Base-by-base conservation (phyloP, 345 rosid genomes). In the Citropsis articulata region DNA sequence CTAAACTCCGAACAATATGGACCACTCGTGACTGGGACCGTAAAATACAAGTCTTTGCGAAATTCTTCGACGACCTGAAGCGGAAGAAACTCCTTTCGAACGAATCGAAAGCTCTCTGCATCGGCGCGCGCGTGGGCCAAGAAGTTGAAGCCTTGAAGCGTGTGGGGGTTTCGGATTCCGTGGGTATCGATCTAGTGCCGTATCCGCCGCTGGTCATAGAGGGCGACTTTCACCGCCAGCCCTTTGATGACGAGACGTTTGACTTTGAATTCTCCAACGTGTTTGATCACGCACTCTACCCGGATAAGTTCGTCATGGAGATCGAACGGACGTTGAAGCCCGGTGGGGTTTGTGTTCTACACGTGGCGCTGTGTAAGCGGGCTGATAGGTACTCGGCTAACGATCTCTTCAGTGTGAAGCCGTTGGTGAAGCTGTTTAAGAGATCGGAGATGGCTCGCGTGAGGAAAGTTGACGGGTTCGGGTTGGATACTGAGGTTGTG, bases 41-140 rank as follows among this genome's bases (percentile, higher is more conserved):
- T 0, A 93, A 95, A 75, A 83, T 95, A 38, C 86, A 77, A 0
- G 97, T 95, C 69, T 95, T 95, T 79, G 80, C 92, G 33, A 62
- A 14, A 6, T 95, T 93, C 84, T 95, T 95, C 77, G 36, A 75
- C 2, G 74, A 72, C 42, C 77, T 92, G 25, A 86, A 83, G 22
- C 78, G 59, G 6, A 50, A 73, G 1, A 73, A 69, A 28, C 86
- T 92, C 64, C 83, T 95, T 45, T 81, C 82, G 4, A 90, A 91
- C 78, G 50, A 80, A 22, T 95, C 95, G 0, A 92, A 86, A 45
- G 81, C 97, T 25, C 87, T 95, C 64, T 91, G 90, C 76, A 86
- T 95, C 80, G 99, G 99, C 0, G 98, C 98, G 0, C 85, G 98
- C 0, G 94, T 93, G n/a, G 99, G 99, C 0, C 98, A 95, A 78